phyloP scores from a whole-genome alignment of 2,329 filamentous ascomycete species.

The Coniella lustricola region DNA sequence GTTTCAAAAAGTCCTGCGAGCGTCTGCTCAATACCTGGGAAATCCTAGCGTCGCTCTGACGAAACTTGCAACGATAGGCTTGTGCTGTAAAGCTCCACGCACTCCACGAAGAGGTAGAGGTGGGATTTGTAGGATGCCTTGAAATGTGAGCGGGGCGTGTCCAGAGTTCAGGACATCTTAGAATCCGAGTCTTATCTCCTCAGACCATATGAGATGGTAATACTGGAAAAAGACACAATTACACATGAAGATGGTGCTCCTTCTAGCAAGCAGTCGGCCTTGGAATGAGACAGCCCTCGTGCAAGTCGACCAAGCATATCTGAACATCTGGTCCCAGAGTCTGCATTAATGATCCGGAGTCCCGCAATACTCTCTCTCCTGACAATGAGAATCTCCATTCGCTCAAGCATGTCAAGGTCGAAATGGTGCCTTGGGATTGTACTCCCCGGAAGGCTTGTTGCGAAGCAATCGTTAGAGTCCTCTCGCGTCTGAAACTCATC shows the following conservation, averaged over 20 bases:
- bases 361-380: background rate
- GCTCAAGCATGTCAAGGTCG: background rate
- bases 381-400: background rate
- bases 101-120: background rate
- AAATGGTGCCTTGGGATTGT: background rate
- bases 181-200: constrained; percentile 3
- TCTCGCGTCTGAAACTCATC: background rate
- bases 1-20: background rate
- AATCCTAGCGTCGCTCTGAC: background rate
- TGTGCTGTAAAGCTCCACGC: background rate
- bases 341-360: background rate
- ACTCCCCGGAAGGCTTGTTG: background rate
- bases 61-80: background rate
- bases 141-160: background rate
- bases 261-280: background rate
- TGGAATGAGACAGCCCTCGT: background rate
- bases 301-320: background rate
- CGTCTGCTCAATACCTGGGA: background rate
- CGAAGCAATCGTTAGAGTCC: background rate
- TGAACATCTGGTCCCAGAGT: background rate
- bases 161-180: background rate
- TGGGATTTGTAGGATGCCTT: background rate
- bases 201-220: constrained; percentile 1
- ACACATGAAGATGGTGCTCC: background rate
- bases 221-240: constrained; percentile 3